phyloP scores from a whole-genome alignment of 1,284 basidiomycete genomes.

The Cryptococcus deneoformans region DNA sequence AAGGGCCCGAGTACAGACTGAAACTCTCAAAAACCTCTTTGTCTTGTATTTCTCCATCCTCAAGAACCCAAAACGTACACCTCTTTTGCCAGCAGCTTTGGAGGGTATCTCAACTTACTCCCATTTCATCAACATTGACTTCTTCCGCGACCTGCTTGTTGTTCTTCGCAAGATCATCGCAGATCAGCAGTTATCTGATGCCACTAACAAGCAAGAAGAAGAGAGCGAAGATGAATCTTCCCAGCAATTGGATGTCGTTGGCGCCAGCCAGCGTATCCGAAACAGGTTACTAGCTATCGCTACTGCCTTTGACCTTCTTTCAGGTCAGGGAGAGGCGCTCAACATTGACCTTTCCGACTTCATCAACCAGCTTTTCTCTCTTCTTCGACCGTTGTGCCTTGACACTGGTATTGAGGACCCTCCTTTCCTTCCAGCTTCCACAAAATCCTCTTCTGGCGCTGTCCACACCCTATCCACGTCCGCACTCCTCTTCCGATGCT shows the following conservation, averaged over 20 bases:
- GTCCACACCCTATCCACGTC: constrained; percentile 41
- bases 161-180: constrained; percentile 77
- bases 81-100: constrained; percentile 81
- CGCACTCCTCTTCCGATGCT: constrained; percentile 79
- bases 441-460: constrained; percentile 17
- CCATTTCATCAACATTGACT: constrained; percentile 97
- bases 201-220: constrained; percentile 44
- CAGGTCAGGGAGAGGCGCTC: constrained; percentile 96
- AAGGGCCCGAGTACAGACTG: constrained; percentile 81
- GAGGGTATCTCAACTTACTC: constrained; percentile 91
- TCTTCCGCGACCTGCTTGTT: constrained; percentile 91
- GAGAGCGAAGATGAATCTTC: constrained; percentile 49
- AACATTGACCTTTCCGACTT: constrained; percentile 95
- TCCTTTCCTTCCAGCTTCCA: constrained; percentile 28
- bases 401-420: constrained; percentile 54
- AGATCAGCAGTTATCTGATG: constrained; percentile 51
- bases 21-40: constrained; percentile 96
- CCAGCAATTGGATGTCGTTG: constrained; percentile 38
- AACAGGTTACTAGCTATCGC: constrained; percentile 82
- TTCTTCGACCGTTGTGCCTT: constrained; percentile 53
- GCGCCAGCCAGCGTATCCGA: constrained; percentile 52
- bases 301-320: constrained; percentile 93
- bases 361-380: constrained; percentile 57
- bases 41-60: constrained; percentile 96
- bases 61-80: constrained; percentile 78